phyloP scores from a whole-genome alignment of 1,139 yeast species.

The Debaryomyces nepalensis region DNA sequence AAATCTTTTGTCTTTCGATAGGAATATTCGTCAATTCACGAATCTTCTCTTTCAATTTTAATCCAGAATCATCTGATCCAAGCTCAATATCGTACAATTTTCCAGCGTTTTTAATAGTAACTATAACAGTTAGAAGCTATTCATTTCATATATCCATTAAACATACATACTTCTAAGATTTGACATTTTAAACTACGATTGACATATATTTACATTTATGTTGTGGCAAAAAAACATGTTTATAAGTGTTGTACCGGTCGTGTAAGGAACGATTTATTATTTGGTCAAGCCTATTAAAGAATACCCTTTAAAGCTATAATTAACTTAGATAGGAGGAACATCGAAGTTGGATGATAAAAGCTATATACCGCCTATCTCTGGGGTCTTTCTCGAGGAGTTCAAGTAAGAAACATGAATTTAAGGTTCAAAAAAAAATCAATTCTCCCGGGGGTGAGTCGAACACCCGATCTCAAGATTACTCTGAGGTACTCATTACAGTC shows the following conservation, averaged over 20 bases:
- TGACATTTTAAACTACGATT: conserved; percentile 10
- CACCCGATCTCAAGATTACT: conserved; percentile 82
- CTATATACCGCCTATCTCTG: too few relatives aligned
- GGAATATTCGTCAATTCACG: conserved; percentile 80
- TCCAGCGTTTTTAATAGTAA: conserved; percentile 82
- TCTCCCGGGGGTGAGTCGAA: conserved; percentile 87
- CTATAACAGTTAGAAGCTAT: conserved; percentile 28
- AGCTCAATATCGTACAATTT: conserved; percentile 74
- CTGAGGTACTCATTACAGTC: conserved; percentile 63
- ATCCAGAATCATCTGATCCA: conserved; percentile 59
- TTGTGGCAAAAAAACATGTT: conserved; percentile 11
- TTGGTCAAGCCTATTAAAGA: too few relatives aligned
- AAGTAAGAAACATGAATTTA: too few relatives aligned
- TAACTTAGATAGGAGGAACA: too few relatives aligned
- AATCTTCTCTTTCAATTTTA: conserved; percentile 72
- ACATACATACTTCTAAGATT: conserved; percentile 16
- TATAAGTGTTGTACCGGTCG: background rate
- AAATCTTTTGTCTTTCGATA: conserved; percentile 83
- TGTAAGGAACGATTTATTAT: too few relatives aligned
- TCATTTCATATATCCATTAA: background rate
- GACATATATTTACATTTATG: background rate
- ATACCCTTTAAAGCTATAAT: too few relatives aligned
- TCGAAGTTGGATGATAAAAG: too few relatives aligned
- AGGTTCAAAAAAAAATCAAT: conserved; percentile 32
- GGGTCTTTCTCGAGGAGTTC: too few relatives aligned